phyloP scores from a whole-genome alignment of 176 grass and related monocot species.

The maize (Zea mays) region DNA sequence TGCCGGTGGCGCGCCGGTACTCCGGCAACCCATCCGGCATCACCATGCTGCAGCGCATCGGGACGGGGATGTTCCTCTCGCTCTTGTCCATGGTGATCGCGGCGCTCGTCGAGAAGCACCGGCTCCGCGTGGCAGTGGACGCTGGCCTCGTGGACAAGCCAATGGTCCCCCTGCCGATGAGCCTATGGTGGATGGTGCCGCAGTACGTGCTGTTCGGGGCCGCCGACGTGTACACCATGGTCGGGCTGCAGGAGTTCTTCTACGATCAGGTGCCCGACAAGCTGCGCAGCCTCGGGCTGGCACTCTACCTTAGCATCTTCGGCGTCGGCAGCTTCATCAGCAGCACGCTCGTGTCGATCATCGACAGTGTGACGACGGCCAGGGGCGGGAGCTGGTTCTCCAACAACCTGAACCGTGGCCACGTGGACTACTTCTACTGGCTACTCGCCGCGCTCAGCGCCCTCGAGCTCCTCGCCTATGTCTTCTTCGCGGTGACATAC shows the following conservation, averaged over 20 bases:
- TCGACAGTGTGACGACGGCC: conserved; percentile 24
- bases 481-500: conserved; percentile 37
- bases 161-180: conserved; percentile 46
- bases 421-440: conserved; percentile 61
- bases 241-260: conserved; percentile 82
- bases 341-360: conserved; percentile 39
- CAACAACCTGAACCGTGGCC: conserved; percentile 50
- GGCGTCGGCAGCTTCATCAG: conserved; percentile 51
- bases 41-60: conserved; percentile 78
- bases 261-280: conserved; percentile 68
- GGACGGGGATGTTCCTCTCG: conserved; percentile 55
- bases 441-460: conserved; percentile 46
- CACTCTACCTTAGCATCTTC: conserved; percentile 54
- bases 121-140: conserved; percentile 46
- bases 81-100: conserved; percentile 55
- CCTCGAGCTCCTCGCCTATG: conserved; percentile 43
- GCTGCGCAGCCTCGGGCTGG: conserved; percentile 49
- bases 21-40: conserved; percentile 41
- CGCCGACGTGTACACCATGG: conserved; percentile 58
- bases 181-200: conserved; percentile 81
- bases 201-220: conserved; percentile 57
- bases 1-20: conserved; percentile 44
- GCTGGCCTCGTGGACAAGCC: conserved; percentile 43
- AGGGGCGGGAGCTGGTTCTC: conserved; percentile 48
- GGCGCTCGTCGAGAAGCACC: conserved; percentile 51